phyloP scores from a whole-genome alignment of 1,284 basidiomycete species.

The Caloboletus firmus region DNA sequence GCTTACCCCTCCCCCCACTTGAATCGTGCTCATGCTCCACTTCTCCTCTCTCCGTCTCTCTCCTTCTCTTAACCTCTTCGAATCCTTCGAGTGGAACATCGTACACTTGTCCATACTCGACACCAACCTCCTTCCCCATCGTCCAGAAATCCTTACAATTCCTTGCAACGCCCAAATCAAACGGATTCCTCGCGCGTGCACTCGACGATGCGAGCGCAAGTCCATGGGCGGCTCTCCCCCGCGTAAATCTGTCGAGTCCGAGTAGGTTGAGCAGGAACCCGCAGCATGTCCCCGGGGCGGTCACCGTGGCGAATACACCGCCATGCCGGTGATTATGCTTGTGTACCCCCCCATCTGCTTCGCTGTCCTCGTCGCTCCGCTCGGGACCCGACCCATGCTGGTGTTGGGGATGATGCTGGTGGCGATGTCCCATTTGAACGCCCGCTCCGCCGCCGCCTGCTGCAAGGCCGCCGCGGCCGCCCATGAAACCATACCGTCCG shows the following conservation, averaged over 20 bases:
- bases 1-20: slow-evolving; percentile 40
- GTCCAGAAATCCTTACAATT: slow-evolving; percentile 99
- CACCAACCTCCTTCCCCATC: slow-evolving; percentile 76
- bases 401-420: slow-evolving; percentile 49
- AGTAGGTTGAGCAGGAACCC: slow-evolving; percentile 85
- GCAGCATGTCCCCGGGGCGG: slow-evolving; percentile 35
- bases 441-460: slow-evolving; percentile 83
- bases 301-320: slow-evolving; percentile 33
- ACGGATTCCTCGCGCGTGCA: slow-evolving; percentile 74
- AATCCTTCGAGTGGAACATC: slow-evolving; percentile 88
- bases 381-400: slow-evolving; percentile 35
- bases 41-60: slow-evolving; percentile 47
- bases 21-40: slow-evolving; percentile 45
- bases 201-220: slow-evolving; percentile 48
- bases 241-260: slow-evolving; percentile 92
- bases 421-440: slow-evolving; percentile 72
- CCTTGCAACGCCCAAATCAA: slow-evolving; percentile 78
- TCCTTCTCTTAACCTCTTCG: slow-evolving; percentile 60
- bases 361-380: slow-evolving; percentile 58
- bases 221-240: slow-evolving; percentile 83
- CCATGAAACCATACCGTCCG: slow-evolving; percentile 96
- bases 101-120: slow-evolving; percentile 89
- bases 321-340: slow-evolving; percentile 44
- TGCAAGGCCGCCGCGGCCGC: slow-evolving; percentile 92
- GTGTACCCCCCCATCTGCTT: slow-evolving; percentile 47